phyloP scores from a whole-genome alignment of 768 basidiomycete species.

The Neoboletus magnificus region DNA sequence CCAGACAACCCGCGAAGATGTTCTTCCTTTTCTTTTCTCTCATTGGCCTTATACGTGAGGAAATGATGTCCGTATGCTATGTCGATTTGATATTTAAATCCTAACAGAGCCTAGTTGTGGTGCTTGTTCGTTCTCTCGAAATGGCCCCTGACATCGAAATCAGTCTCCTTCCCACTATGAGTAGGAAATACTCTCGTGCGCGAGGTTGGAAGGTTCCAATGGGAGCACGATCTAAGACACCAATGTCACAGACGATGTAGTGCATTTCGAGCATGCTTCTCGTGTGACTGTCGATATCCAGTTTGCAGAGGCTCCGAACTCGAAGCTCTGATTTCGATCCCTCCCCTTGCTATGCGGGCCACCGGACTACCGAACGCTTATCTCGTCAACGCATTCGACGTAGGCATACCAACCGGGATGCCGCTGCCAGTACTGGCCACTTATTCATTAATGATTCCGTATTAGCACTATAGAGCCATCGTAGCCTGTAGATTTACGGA shows the following conservation, averaged over 20 bases:
- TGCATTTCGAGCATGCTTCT: background rate
- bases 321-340: background rate
- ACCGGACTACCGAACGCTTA: background rate
- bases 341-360: background rate
- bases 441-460: background rate
- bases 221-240: background rate
- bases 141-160: background rate
- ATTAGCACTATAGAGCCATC: background rate
- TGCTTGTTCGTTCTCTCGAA: background rate
- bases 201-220: background rate
- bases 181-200: background rate
- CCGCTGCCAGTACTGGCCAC: too few species aligned
- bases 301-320: background rate
- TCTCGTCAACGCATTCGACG: background rate
- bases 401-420: background rate
- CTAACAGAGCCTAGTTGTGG: background rate
- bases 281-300: background rate
- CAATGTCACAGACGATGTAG: background rate
- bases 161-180: background rate
- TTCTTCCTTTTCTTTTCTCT: background rate
- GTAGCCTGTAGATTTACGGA: background rate
- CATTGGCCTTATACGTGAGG: background rate
- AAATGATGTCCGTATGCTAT: background rate
- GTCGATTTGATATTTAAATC: background rate
- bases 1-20: background rate